Evolutionary conservation across 2,329 filamentous ascomycete genomes (phyloP).

Genomic region (Teratosphaeria zuluensis): DNA sequence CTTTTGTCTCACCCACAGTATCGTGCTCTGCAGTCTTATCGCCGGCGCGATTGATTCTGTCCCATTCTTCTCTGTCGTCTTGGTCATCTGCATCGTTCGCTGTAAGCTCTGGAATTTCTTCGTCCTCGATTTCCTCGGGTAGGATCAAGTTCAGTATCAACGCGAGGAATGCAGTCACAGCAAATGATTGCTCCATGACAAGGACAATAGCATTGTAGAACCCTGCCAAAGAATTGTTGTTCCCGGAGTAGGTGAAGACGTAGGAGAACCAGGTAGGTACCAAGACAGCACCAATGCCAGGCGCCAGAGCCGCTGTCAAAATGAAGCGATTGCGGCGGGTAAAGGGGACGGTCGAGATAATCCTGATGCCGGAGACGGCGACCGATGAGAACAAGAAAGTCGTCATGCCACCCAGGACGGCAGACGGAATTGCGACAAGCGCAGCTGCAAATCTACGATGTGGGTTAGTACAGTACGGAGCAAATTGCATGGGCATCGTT

Average conservation of each 20-base stretch:
- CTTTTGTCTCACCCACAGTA: background rate
- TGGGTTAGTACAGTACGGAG: background rate
- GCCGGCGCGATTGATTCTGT: slow-evolving; percentile 16
- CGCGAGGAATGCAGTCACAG: slow-evolving; percentile 62
- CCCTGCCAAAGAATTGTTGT: slow-evolving; percentile 57
- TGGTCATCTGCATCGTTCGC: slow-evolving; percentile 31
- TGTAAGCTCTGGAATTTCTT: slow-evolving; percentile 34
- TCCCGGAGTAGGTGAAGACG: slow-evolving; percentile 63
- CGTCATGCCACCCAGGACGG: slow-evolving; percentile 45
- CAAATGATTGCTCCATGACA: slow-evolving; percentile 52
- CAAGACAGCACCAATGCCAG: slow-evolving; percentile 53
- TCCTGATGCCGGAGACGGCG: slow-evolving; percentile 66
- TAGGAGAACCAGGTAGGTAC: slow-evolving; percentile 35
- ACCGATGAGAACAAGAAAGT: slow-evolving; percentile 74
- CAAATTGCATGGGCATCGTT: background rate
- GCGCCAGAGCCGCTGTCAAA: slow-evolving; percentile 60
- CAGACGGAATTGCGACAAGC: slow-evolving; percentile 61
- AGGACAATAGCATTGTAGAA: slow-evolving; percentile 59
- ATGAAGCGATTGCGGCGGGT: slow-evolving; percentile 76
- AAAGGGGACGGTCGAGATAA: slow-evolving; percentile 62
- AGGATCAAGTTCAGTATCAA: slow-evolving; percentile 65
- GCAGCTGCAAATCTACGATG: slow-evolving; percentile 57
- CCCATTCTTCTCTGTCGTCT: slow-evolving; percentile 34
- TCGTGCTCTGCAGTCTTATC: background rate
- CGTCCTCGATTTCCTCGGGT: slow-evolving; percentile 65